phyloP scores from a whole-genome alignment of 2,329 filamentous ascomycete species.

The Neurospora sp. region DNA sequence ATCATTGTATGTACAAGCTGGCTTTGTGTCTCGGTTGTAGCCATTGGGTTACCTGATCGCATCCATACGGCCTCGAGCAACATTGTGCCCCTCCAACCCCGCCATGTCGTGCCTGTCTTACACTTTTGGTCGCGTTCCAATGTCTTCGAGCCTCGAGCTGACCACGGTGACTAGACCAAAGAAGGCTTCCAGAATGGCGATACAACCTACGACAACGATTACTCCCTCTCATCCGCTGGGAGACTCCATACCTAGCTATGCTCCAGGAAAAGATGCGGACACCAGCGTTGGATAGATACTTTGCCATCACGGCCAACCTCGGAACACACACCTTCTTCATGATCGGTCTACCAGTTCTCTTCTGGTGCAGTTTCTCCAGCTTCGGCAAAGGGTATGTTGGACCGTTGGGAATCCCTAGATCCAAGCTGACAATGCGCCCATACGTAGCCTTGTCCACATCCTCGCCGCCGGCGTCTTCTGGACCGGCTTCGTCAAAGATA shows the following conservation, averaged over 20 bases:
- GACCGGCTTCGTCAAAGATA: constrained; percentile 89
- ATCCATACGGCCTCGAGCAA: not conserved
- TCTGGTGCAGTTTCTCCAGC: constrained; percentile 86
- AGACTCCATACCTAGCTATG: constrained; percentile 87
- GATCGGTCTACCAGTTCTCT: constrained; percentile 85
- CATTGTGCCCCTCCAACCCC: not conserved
- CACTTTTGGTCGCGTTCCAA: constrained; percentile 1
- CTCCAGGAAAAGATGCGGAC: constrained; percentile 74
- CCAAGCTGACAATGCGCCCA: constrained; percentile 11
- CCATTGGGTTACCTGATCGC: not conserved
- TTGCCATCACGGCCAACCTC: constrained; percentile 91
- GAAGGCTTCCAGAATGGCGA: constrained; percentile 77
- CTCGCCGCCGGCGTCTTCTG: constrained; percentile 73
- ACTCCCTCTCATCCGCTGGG: constrained; percentile 83
- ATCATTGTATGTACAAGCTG: constrained; percentile 55
- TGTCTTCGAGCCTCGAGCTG: constrained; percentile 1
- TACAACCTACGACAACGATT: constrained; percentile 72
- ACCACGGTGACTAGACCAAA: constrained; percentile 52
- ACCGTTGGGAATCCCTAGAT: not conserved
- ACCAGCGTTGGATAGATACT: constrained; percentile 86
- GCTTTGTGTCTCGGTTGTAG: not conserved
- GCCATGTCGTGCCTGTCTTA: not conserved
- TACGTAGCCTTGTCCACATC: constrained; percentile 56
- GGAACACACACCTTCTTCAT: constrained; percentile 99
- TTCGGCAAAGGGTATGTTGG: constrained; percentile 73